A percentile compares a stretch with the other conserved stretches of the same genome.
Conservation (phyloP, 371 early-diverging fungal genomes). For the Mortierella sp. region DNA sequence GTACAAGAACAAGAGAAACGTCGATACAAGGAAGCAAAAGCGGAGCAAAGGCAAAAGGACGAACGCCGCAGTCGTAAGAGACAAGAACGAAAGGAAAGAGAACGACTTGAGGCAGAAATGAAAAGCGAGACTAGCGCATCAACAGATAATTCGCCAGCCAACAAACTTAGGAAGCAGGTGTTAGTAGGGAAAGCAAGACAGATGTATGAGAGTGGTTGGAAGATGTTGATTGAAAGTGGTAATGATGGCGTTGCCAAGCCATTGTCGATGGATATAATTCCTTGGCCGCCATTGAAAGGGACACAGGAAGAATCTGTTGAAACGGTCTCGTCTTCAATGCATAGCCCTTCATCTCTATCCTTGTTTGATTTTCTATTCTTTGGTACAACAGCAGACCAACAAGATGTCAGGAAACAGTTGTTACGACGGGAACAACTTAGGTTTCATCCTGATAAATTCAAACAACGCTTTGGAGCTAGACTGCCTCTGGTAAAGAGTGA, state of each 20-base stretch:
- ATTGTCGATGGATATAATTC: slow-evolving; percentile 25
- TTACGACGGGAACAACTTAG: slow-evolving; percentile 38
- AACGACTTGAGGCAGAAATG: slow-evolving; percentile 8
- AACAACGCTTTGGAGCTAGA: slow-evolving; percentile 37
- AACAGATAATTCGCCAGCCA: slow-evolving; percentile 12
- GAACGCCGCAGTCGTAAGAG: slow-evolving; percentile 19
- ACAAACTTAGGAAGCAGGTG: slow-evolving; percentile 14
- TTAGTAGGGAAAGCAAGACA: slow-evolving; percentile 14
- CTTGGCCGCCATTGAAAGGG: slow-evolving; percentile 31
- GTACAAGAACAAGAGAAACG: slow-evolving; percentile 24
- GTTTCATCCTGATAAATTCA: slow-evolving; percentile 51
- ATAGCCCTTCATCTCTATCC: slow-evolving; percentile 5
- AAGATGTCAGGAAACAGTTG: slow-evolving; percentile 25
- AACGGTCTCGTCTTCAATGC: neutral
- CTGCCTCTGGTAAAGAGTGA: slow-evolving; percentile 4
- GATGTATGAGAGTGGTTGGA: slow-evolving; percentile 30
- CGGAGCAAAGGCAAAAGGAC: slow-evolving; percentile 21
- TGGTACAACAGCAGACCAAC: slow-evolving; percentile 24
- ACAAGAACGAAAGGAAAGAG: slow-evolving; percentile 20
- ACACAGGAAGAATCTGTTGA: neutral
- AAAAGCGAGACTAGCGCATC: neutral
- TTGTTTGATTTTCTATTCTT: slow-evolving; percentile 45
- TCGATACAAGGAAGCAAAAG: slow-evolving; percentile 11
- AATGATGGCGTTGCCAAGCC: neutral
- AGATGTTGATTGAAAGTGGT: neutral